A percentile compares a stretch with the other conserved stretches of the same genome.
phyloP scores from a whole-genome alignment of 2,329 filamentous ascomycete species.

The Cladobotryum mycophilum region DNA sequence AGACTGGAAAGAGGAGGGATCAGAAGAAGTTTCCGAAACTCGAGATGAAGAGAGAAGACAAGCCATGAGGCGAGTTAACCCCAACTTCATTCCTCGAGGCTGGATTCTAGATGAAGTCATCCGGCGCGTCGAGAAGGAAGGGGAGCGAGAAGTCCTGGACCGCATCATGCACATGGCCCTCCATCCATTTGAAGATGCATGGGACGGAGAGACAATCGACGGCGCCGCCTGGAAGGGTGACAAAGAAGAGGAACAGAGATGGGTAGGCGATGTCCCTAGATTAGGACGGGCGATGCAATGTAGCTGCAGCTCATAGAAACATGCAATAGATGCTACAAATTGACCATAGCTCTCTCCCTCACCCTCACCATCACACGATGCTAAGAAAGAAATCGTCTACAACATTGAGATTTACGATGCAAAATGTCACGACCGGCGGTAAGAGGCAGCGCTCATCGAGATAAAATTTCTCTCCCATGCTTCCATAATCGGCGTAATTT shows the following conservation, averaged over 20 bases:
- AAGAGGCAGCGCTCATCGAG: constrained; percentile 61
- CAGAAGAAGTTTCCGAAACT: constrained; percentile 26
- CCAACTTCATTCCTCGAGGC: constrained; percentile 82
- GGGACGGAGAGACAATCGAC: constrained; percentile 49
- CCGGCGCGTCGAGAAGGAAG: constrained; percentile 74
- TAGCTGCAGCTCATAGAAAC: constrained; percentile 75
- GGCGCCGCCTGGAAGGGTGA: constrained; percentile 50
- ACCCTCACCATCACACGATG: neutral
- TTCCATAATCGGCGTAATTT: constrained; percentile 63
- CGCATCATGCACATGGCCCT: constrained; percentile 77
- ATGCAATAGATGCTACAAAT: neutral
- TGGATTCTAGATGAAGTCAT: constrained; percentile 96
- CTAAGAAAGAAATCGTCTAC: neutral
- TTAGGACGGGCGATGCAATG: constrained; percentile 80
- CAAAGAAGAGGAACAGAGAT: constrained; percentile 69
- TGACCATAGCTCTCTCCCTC: neutral
- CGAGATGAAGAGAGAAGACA: constrained; percentile 56
- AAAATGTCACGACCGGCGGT: constrained; percentile 66
- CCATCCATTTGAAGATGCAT: constrained; percentile 76
- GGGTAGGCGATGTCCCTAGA: constrained; percentile 78
- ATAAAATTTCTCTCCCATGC: constrained; percentile 53
- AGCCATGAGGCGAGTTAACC: constrained; percentile 82
- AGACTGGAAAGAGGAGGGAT: constrained; percentile 58
- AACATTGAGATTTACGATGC: constrained; percentile 11
- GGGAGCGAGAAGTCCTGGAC: constrained; percentile 71